Evolutionary conservation across 2,329 filamentous ascomycete genomes (phyloP), one percentile per base, ranked within the genome.

Genomic region (Sporothrix sp.): DNA sequence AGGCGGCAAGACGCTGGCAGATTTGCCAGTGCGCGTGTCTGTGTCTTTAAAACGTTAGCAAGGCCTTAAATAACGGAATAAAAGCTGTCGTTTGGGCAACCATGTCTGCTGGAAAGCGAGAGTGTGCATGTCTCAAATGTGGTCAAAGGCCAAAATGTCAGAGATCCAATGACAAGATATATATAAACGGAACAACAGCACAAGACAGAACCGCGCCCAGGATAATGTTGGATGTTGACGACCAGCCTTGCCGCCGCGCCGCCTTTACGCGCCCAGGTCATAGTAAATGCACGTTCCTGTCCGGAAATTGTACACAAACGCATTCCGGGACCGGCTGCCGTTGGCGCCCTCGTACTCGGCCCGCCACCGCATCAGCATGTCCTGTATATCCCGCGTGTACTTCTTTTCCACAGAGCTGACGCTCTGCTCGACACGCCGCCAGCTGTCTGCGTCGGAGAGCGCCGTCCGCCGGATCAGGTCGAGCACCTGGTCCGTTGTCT

Each of bases 281-380:
- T 95, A 95, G 63, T 91, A 87, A 46, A 95, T 76, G 63, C 87
- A 90, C 52, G 77, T 83, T 0, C 85, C 86, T 9, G 87, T 94
- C 53, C 89, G 75, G 60, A 94, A 95, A 61, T 95, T 95, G 68
- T 95, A 95, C 48, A 96, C 78, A 67, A 95, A 95, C 10, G 87
- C 85, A 63, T 90, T 86, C 42, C 78, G 76, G 21, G 76, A 75
- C 8, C 48, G 48, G 21, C 35, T 51, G 38, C 73, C 71, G 35
- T 37, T 51, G 44, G 73, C 71, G 53, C 58, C 68, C 70, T 70
- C 75, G 68, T 71, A 82, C 72, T 63, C 75, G 68, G 57, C 71
- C 66, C 63, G 79, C 79, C 71, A 93, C 67, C 60, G 76, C 67
- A 62, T 70, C 48, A 96, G 71, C 65, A 91, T 72, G 54, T 88